Evolutionary conservation across 192 early-diverging fungal species (phyloP).

Genomic region (Paraglomus brasilianum): DNA sequence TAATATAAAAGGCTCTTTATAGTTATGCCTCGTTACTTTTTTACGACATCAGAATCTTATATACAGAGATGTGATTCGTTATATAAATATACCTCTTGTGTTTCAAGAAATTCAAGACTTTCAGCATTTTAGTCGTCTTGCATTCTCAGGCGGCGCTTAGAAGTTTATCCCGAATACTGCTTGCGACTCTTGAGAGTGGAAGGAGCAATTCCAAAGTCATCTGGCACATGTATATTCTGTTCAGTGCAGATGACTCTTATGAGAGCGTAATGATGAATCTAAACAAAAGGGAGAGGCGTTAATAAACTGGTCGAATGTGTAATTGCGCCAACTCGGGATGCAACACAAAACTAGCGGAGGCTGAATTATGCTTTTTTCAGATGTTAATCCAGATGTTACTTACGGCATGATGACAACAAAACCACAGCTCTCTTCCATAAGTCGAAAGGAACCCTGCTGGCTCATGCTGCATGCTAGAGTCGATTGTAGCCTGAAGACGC

Average conservation of each 20-base stretch:
- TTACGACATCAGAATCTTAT: too few relatives aligned
- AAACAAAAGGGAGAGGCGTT: conserved; percentile 3
- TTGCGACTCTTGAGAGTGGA: conserved; percentile 43
- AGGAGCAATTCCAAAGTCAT: conserved; percentile 55
- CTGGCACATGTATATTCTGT: conserved; percentile 37
- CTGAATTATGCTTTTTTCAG: neutral
- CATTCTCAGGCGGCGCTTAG: conserved; percentile 8
- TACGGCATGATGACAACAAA: conserved; percentile 60
- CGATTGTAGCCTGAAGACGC: conserved; percentile 43
- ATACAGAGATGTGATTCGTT: too few relatives aligned
- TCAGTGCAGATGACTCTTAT: conserved; percentile 59
- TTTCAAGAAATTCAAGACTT: too few relatives aligned
- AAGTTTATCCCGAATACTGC: conserved; percentile 34
- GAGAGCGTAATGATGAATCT: conserved; percentile 61
- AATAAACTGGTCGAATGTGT: too few relatives aligned
- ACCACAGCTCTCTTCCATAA: conserved; percentile 58
- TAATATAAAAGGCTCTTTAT: too few relatives aligned
- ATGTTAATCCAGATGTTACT: conserved; percentile 27
- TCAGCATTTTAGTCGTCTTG: conserved; percentile 30
- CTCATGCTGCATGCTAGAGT: conserved; percentile 29
- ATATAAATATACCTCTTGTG: too few relatives aligned
- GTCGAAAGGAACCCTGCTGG: conserved; percentile 40
- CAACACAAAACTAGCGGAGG: neutral
- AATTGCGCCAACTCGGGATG: conserved; percentile 7
- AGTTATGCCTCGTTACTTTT: too few relatives aligned